These are phyloP conservation scores for Quaeritorhiza haematococci DNA, from an alignment of 371 early-diverging fungal species.

Conservation along the genomic window DNA sequence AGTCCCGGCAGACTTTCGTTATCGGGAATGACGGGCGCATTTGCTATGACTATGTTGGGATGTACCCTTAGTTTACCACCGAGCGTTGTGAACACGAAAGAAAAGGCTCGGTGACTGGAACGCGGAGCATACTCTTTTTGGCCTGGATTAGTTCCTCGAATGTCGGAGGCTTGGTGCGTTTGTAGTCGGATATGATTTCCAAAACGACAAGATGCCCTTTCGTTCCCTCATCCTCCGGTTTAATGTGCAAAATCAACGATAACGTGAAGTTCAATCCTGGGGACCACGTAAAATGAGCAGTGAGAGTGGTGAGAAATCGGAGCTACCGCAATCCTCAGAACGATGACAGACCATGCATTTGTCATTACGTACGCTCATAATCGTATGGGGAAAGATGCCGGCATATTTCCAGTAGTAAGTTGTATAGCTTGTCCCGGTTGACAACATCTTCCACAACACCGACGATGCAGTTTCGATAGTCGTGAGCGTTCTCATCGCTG, in stretches of 20 bases:
- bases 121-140: constrained; percentile 11
- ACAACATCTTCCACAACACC: constrained; percentile 29
- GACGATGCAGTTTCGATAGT: constrained; percentile 22
- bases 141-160: constrained; percentile 36
- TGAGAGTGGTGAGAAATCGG: no score
- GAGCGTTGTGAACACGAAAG: no score
- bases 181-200: constrained; percentile 43
- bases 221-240: constrained; percentile 21
- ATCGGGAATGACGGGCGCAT: no score
- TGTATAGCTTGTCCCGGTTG: constrained; percentile 34
- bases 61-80: no score
- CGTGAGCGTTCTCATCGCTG: constrained; percentile 5
- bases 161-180: constrained; percentile 28
- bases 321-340: no score
- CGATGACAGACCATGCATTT: no score
- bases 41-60: no score
- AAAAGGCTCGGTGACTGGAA: constrained; percentile 1
- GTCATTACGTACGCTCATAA: constrained; percentile 37
- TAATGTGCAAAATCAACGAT: constrained; percentile 28
- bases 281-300: neutral
- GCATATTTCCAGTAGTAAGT: constrained; percentile 28
- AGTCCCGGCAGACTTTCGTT: neutral
- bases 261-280: constrained; percentile 32
- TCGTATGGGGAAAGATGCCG: constrained; percentile 46
- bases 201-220: constrained; percentile 24